Evolutionary conservation across 345 rosid species (phyloP).

Genomic region (Psidium guajava): DNA sequence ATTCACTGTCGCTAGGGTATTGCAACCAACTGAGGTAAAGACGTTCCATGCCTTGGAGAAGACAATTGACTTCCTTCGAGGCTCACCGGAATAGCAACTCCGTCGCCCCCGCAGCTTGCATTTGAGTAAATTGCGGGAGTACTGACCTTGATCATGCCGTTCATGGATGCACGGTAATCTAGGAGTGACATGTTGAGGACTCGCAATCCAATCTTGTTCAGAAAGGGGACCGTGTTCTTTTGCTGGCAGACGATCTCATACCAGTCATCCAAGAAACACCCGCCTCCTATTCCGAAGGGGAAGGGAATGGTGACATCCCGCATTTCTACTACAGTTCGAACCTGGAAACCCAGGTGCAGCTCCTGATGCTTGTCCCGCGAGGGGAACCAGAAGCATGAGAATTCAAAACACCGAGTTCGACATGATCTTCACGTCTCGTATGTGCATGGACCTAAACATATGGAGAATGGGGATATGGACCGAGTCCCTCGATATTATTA

Average conservation of each 20-base stretch:
- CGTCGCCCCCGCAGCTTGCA: background rate
- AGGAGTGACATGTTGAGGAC: background rate
- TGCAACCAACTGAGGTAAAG: background rate
- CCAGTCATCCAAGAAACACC: background rate
- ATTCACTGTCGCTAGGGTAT: background rate
- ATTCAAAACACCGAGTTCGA: background rate
- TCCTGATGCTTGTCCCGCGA: background rate
- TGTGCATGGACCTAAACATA: background rate
- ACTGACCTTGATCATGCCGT: background rate
- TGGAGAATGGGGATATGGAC: background rate
- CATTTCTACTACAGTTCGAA: background rate
- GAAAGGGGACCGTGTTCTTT: background rate
- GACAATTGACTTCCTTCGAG: background rate
- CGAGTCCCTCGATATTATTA: background rate
- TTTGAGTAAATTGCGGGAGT: background rate
- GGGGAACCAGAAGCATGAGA: background rate
- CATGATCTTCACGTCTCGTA: background rate
- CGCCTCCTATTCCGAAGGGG: background rate
- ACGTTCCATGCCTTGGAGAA: background rate
- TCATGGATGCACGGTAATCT: too few relatives aligned
- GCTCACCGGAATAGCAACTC: background rate
- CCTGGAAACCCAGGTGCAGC: background rate
- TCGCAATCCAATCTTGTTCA: background rate
- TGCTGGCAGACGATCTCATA: background rate
- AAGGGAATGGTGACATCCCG: background rate